Percentiles rank a stretch among this genome's conserved stretches.
phyloP scores from a whole-genome alignment of 306 rosid genomes.

The apple (Malus domestica) region DNA sequence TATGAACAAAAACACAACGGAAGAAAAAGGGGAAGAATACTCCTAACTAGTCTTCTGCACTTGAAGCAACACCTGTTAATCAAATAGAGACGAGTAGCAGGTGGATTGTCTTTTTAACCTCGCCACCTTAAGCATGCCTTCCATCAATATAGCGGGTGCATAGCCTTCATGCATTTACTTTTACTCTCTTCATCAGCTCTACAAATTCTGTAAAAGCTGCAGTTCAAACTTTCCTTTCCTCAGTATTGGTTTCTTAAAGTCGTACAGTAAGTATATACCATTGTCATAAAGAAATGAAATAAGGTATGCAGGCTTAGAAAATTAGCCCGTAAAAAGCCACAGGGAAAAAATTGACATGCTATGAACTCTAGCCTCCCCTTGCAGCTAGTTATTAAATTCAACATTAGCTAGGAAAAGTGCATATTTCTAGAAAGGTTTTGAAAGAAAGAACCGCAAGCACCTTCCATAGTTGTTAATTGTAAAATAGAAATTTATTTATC shows the following conservation, averaged over 20 bases:
- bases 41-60: background rate
- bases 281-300: background rate
- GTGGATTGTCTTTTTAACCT: background rate
- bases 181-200: slow-evolving; percentile 56
- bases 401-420: background rate
- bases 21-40: background rate
- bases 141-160: background rate
- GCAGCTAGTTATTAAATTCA: background rate
- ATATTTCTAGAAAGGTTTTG: background rate
- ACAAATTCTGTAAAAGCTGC: slow-evolving; percentile 76
- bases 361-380: background rate
- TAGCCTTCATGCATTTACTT: slow-evolving; percentile 14
- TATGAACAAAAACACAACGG: background rate
- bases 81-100: background rate
- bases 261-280: background rate
- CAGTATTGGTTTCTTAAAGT: background rate
- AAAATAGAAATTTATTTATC: background rate
- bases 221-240: background rate
- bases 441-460: background rate
- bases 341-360: background rate
- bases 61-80: background rate
- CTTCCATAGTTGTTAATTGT: background rate
- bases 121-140: background rate
- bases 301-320: background rate
- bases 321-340: background rate